Conservation (phyloP, 306 rosid genomes). For the Crataegus laevigata region DNA sequence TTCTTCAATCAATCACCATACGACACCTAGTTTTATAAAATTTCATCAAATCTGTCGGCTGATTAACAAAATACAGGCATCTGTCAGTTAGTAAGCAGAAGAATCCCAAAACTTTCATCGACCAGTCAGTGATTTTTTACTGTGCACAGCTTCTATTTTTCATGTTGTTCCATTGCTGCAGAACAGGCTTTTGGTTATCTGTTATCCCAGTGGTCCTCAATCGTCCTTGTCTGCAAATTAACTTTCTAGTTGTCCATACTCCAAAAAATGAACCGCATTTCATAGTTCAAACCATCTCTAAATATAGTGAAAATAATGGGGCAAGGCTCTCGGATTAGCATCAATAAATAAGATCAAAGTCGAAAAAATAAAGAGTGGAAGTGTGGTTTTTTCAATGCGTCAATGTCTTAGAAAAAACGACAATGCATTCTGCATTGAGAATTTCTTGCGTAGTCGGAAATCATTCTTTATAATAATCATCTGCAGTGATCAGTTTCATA, state of each 20-base stretch:
- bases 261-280: background rate
- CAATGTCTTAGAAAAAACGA: too few species aligned
- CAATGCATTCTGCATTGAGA: too few species aligned
- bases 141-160: conserved; percentile 1
- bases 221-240: background rate
- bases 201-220: conserved; percentile 10
- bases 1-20: conserved; percentile 6
- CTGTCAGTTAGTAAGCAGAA: too few species aligned
- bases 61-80: background rate
- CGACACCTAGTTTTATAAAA: conserved; percentile 7
- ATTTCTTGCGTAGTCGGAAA: too few species aligned
- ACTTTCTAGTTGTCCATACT: background rate
- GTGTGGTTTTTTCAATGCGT: background rate
- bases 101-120: background rate
- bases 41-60: conserved; percentile 7
- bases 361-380: background rate
- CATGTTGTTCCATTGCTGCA: background rate
- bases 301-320: background rate
- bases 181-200: background rate
- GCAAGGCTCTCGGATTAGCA: background rate
- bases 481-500: background rate
- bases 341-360: background rate
- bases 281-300: background rate
- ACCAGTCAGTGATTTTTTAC: background rate
- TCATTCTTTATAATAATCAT: too few species aligned